Evolutionary conservation across 495 filamentous ascomycete species (phyloP), one percentile per base, ranked within the genome.

Genomic region (Pyrenula aspistea): DNA sequence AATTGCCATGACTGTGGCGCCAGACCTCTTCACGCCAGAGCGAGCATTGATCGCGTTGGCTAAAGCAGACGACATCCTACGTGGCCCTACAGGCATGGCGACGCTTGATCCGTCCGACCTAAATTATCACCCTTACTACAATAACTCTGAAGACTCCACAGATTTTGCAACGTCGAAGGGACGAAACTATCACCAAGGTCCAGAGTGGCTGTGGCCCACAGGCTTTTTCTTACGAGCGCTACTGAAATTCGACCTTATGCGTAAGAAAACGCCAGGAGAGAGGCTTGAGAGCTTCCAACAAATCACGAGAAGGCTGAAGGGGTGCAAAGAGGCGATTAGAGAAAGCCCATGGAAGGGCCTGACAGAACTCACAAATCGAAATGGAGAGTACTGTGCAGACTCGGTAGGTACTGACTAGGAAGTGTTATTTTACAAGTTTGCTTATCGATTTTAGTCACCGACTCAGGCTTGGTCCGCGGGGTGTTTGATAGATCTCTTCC

Each of bases 191-290:
- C 94, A 99, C 67, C 93, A 97, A 68, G 94, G 94, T 1, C 94
- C 94, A 0, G 94, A 99, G 69, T 99, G 94, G 94, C 74, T 96
- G n/a, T 99, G 94, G 94, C 94, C 91, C 1, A 89, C 88, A 2
- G 94, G 94, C 8, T 99, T 87, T 77, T 97, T 92, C 75, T 75
- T 96, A 15, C 80, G 94, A 36, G 94, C 94, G 0, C 72, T 99
- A 56, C 73, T 97, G 54, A 85, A 88, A 67, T 96, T 97, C 64
- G 92, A 96, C 68, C 74, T 96, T 48, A 76, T 79, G 72, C 76
- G 91, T 3, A 75, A 89, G 24, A 78, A 78, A 31, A 82, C 75
- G 0, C 71, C 67, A 19, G 77, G 80, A 56, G 83, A 80, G 60
- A 79, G 84, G 48, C 85, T 85, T 4, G 94, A 96, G 72, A 86